Evolutionary conservation across 805 yeast species (phyloP).

Genomic region (Jamesozyma gamospora): DNA sequence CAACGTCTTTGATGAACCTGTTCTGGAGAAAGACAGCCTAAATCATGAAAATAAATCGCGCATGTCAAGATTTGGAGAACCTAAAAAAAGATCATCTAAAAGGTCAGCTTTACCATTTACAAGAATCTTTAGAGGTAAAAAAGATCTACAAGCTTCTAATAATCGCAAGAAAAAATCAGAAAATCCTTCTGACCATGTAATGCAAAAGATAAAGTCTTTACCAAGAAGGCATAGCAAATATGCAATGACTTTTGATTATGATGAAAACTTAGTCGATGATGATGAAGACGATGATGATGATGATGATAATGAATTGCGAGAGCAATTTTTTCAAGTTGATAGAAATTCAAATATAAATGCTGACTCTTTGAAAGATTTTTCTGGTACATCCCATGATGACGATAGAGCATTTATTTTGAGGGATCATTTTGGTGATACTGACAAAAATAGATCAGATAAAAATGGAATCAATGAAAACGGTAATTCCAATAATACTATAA

Average conservation of each 20-base stretch:
- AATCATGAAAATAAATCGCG: no score
- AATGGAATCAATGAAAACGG: not conserved
- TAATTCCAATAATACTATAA: not conserved
- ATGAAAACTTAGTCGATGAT: slow-evolving; percentile 24
- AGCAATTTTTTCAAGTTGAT: slow-evolving; percentile 20
- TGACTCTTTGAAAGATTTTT: no score
- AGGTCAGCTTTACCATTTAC: slow-evolving; percentile 15
- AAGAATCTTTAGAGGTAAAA: slow-evolving; percentile 18
- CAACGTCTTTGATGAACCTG: not conserved
- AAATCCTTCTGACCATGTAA: not conserved
- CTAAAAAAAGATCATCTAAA: slow-evolving; percentile 8
- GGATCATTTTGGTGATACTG: not conserved
- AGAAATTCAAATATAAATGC: not conserved
- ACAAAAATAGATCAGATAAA: not conserved
- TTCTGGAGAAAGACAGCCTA: not conserved
- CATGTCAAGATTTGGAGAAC: slow-evolving; percentile 3
- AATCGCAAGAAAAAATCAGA: not conserved
- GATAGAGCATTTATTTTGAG: no score
- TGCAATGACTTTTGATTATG: slow-evolving; percentile 25
- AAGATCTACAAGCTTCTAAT: slow-evolving; percentile 3
- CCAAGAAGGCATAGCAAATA: slow-evolving; percentile 7
- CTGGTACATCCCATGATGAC: not conserved
- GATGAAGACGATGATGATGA: slow-evolving; percentile 28
- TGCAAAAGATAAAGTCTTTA: not conserved
- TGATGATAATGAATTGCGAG: slow-evolving; percentile 14